A percentile compares a stretch with the other conserved stretches of the same genome.
phyloP scores from a whole-genome alignment of 345 rosid species.

The Syzygium aromaticum region DNA sequence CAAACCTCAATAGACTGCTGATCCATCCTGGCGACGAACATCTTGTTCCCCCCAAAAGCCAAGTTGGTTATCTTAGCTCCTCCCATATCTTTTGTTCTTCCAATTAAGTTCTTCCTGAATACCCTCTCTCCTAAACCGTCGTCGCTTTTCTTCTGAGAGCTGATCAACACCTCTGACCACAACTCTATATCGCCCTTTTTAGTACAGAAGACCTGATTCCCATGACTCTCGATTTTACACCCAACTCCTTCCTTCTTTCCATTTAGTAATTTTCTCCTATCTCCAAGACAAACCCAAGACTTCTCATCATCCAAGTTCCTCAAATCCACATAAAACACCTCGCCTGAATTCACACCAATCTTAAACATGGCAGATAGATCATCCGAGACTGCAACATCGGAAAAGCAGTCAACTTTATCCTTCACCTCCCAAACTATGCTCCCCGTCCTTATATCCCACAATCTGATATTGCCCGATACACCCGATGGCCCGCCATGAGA shows the following conservation, averaged over 20 bases:
- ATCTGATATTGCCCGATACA: slow-evolving; percentile 48
- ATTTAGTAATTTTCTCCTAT: slow-evolving; percentile 32
- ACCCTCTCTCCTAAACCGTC: slow-evolving; percentile 41
- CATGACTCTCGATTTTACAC: slow-evolving; percentile 69
- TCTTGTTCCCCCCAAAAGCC: slow-evolving; percentile 80
- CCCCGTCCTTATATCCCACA: slow-evolving; percentile 84
- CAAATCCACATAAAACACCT: slow-evolving; percentile 54
- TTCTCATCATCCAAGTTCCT: slow-evolving; percentile 42
- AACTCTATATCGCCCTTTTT: slow-evolving; percentile 61
- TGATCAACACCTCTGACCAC: slow-evolving; percentile 77
- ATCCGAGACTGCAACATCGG: slow-evolving; percentile 74
- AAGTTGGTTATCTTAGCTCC: slow-evolving; percentile 51
- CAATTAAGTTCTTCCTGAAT: slow-evolving; percentile 63
- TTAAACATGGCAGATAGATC: slow-evolving; percentile 55
- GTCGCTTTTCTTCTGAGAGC: slow-evolving; percentile 16
- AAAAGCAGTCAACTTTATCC: slow-evolving; percentile 75
- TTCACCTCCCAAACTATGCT: slow-evolving; percentile 64
- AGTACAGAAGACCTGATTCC: slow-evolving; percentile 70
- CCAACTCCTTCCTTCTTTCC: slow-evolving; percentile 81
- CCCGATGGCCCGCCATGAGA: slow-evolving; percentile 88
- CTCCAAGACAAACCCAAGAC: slow-evolving; percentile 68
- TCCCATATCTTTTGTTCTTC: slow-evolving; percentile 44
- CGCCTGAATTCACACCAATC: slow-evolving; percentile 71
- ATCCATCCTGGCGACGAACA: slow-evolving; percentile 68
- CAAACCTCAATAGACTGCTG: slow-evolving; percentile 78